Percentiles rank a stretch among this genome's conserved stretches.
Conservation (phyloP, 2,329 filamentous ascomycete genomes). For the Aotearoamyces nothofagi region DNA sequence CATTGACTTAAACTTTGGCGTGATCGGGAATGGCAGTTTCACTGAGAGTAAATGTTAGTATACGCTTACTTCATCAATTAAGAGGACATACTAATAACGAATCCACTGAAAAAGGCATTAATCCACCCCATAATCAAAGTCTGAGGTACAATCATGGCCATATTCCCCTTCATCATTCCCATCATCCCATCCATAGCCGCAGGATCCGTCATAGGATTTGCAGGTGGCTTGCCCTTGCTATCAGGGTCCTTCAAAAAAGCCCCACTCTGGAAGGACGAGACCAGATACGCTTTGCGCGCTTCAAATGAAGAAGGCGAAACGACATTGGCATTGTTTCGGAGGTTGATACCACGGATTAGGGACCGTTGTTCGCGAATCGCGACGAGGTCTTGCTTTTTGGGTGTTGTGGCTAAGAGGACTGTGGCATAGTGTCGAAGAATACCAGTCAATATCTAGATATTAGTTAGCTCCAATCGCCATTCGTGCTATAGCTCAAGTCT, state of each 20-base stretch:
- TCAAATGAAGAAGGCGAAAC: conserved; percentile 68
- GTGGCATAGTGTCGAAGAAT: conserved; percentile 92
- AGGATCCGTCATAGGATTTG: conserved; percentile 91
- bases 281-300: conserved; percentile 64
- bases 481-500: conserved; percentile 1
- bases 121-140: conserved; percentile 99
- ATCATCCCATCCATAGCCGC: conserved; percentile 99
- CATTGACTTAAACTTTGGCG: conserved; percentile 99
- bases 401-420: conserved; percentile 71
- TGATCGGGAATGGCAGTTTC: conserved; percentile 94
- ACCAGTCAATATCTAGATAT: conserved; percentile 65
- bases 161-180: conserved; percentile 99
- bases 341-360: conserved; percentile 68
- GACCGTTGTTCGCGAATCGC: conserved; percentile 76
- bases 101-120: conserved; percentile 96
- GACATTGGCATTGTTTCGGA: conserved; percentile 69
- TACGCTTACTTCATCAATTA: not conserved
- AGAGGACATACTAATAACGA: conserved; percentile 79
- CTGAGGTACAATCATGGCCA: conserved; percentile 99
- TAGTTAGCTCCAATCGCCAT: conserved; percentile 1
- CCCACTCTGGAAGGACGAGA: conserved; percentile 73
- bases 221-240: conserved; percentile 67
- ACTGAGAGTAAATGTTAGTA: conserved; percentile 43
- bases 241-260: conserved; percentile 83
- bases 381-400: conserved; percentile 66